These are phyloP conservation scores for Hansfordia pulvinata DNA, from an alignment of 2,329 filamentous ascomycete species.

Conservation along the genomic window DNA sequence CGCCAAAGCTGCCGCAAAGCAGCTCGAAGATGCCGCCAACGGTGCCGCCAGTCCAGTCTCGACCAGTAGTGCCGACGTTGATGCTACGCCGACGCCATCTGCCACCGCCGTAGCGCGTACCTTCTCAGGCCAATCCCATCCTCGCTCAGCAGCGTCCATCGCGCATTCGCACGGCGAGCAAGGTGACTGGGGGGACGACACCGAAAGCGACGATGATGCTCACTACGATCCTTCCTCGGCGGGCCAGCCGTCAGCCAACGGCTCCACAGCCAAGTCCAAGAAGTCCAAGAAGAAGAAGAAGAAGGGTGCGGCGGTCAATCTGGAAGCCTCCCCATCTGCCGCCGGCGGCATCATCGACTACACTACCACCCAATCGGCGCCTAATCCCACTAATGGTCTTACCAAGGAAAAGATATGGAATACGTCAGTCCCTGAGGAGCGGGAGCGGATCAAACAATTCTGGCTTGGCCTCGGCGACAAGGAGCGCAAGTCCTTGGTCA, in stretches of 20 bases:
- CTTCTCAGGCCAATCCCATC: constrained; percentile 1
- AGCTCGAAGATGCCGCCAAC: constrained; percentile 5
- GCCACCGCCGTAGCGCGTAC: no score
- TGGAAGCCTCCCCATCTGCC: constrained; percentile 14
- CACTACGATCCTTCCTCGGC: constrained; percentile 25
- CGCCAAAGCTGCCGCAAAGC: constrained; percentile 46
- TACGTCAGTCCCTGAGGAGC: constrained; percentile 84
- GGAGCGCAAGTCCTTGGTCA: constrained; percentile 87
- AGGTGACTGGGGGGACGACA: constrained; percentile 37
- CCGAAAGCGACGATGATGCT: constrained; percentile 42
- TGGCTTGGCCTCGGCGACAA: constrained; percentile 92
- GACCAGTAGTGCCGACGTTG: constrained; percentile 9
- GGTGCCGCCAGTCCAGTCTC: constrained; percentile 22
- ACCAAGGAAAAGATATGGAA: constrained; percentile 92
- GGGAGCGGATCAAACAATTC: constrained; percentile 95
- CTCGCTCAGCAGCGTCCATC: constrained; percentile 3
- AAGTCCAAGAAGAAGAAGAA: constrained; percentile 63
- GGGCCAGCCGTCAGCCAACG: constrained; percentile 22
- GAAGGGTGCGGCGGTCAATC: constrained; percentile 14
- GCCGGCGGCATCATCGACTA: no score
- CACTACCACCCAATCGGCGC: no score
- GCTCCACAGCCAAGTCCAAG: constrained; percentile 29
- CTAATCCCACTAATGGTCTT: no score
- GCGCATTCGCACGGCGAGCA: constrained; percentile 22
- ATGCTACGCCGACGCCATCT: no score